Percentiles rank a stretch among this genome's conserved stretches.
phyloP scores from a whole-genome alignment of 2,329 filamentous ascomycete species.

The Fusarium denticulatum region DNA sequence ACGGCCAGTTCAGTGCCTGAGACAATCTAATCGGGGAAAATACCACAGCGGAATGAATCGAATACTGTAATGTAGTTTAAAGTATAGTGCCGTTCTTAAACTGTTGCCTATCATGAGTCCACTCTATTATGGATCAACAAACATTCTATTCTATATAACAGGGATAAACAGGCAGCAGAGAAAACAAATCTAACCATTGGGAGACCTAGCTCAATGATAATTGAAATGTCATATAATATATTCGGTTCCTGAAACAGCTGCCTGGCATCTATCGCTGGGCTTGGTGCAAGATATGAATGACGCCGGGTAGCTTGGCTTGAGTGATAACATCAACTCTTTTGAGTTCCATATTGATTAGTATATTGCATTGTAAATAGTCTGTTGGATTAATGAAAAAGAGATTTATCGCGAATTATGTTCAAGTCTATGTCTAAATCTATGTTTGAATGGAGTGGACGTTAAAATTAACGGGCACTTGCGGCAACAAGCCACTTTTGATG shows the following conservation, averaged over 20 bases:
- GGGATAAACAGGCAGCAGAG: conserved; percentile 10
- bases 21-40: not conserved
- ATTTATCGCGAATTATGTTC: not conserved
- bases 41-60: not conserved
- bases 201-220: not conserved
- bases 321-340: not conserved
- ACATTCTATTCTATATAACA: not conserved
- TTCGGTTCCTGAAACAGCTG: not conserved
- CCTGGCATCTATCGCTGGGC: not conserved
- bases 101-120: not conserved
- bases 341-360: not conserved
- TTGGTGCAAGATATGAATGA: not conserved
- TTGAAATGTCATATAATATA: not conserved
- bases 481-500: no score
- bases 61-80: no score
- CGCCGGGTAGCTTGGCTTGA: not conserved
- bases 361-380: no score
- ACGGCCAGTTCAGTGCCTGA: not conserved
- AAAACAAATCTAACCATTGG: not conserved
- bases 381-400: not conserved
- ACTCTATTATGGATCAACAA: not conserved
- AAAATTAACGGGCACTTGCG: not conserved
- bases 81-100: not conserved
- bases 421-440: not conserved
- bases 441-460: not conserved